These are phyloP conservation scores for Earliella scabrosa DNA, from an alignment of 1,284 basidiomycete genomes.

Conservation along the genomic window DNA sequence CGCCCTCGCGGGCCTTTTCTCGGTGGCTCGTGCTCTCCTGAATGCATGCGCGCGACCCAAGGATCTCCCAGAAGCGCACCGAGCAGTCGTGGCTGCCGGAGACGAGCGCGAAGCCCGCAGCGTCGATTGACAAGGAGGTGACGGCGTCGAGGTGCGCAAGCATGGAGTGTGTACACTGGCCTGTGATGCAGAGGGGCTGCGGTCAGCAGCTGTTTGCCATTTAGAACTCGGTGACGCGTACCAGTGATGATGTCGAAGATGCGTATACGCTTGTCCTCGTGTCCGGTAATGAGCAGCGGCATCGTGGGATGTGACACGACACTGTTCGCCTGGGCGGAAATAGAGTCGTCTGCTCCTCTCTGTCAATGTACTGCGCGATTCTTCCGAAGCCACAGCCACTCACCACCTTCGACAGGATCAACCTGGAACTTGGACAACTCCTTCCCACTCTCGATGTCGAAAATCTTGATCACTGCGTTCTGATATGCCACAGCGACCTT, in stretches of 20 bases:
- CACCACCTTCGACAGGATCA: constrained; percentile 70
- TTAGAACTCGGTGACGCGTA: constrained; percentile 37
- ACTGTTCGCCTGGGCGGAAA: constrained; percentile 85
- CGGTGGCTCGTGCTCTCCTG: constrained; percentile 92
- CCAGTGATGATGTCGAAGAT: constrained; percentile 88
- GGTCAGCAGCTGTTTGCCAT: background rate
- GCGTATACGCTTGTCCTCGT: constrained; percentile 93
- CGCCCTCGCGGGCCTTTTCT: constrained; percentile 89
- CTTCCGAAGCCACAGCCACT: constrained; percentile 1
- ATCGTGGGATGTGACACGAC: constrained; percentile 92
- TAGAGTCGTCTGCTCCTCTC: constrained; percentile 58
- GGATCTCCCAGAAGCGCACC: constrained; percentile 93
- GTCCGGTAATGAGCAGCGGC: constrained; percentile 86
- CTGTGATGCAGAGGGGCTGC: constrained; percentile 38
- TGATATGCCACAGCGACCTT: constrained; percentile 91
- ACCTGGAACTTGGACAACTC: constrained; percentile 73
- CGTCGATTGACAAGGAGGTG: constrained; percentile 89
- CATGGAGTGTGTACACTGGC: constrained; percentile 88
- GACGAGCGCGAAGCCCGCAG: constrained; percentile 84
- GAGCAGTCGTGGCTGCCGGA: constrained; percentile 95
- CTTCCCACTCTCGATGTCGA: constrained; percentile 86
- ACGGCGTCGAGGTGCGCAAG: constrained; percentile 91
- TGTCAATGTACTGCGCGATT: background rate
- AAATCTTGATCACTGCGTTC: constrained; percentile 90
- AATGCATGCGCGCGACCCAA: constrained; percentile 79